Conservation (phyloP, 2,329 filamentous ascomycete genomes). For the Xylariaceae sp. region DNA sequence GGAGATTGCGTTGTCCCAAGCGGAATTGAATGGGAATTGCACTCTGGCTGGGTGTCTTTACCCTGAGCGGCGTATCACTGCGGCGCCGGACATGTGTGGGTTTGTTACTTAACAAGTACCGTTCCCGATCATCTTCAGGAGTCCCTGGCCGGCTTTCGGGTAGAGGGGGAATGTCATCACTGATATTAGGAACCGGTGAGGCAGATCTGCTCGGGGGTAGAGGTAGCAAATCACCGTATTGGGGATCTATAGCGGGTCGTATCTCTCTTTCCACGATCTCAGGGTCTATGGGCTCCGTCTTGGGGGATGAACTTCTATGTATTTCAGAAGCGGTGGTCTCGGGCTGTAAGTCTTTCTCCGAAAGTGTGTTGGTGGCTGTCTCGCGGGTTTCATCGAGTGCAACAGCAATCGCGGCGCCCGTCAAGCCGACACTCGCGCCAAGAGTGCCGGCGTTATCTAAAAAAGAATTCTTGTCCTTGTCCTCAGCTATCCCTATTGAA, state of each 20-base stretch:
- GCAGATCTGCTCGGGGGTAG: conserved; percentile 57
- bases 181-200: conserved; percentile 39
- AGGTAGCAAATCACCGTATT: conserved; percentile 61
- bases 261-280: conserved; percentile 56
- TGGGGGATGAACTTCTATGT: conserved; percentile 20
- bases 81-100: conserved; percentile 45
- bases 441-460: conserved; percentile 68
- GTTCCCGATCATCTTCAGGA: conserved; percentile 42
- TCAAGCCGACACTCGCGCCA: conserved; percentile 65
- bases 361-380: conserved; percentile 44
- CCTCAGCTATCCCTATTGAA: conserved; percentile 34
- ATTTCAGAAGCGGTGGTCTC: conserved; percentile 20
- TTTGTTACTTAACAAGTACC: conserved; percentile 34
- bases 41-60: conserved; percentile 53
- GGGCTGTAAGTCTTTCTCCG: conserved; percentile 35
- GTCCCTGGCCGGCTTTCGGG: conserved; percentile 59
- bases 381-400: conserved; percentile 38
- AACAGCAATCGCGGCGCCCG: conserved; percentile 44
- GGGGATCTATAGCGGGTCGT: conserved; percentile 63
- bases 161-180: conserved; percentile 45
- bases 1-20: conserved; percentile 44
- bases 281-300: conserved; percentile 46
- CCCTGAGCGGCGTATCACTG: conserved; percentile 46
- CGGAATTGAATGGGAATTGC: conserved; percentile 55
- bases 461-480: conserved; percentile 55